Evolutionary conservation across 1,139 yeast genomes (phyloP), one percentile per base, ranked within the genome.

Genomic region (Magnusiomyces magnusii): DNA sequence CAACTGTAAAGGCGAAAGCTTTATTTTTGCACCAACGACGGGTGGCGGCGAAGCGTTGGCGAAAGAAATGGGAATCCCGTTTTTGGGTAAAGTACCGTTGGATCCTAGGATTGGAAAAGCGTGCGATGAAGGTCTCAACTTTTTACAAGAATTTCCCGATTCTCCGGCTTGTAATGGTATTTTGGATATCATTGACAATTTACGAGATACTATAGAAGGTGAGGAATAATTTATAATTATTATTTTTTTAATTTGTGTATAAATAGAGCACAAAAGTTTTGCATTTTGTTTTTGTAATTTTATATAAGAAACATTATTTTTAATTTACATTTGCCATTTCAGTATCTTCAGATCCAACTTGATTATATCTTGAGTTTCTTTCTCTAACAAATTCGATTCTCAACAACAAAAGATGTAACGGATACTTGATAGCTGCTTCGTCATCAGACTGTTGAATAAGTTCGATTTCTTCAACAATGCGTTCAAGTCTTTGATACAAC

Each of bases 11-110:
- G 95, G 95, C 9, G 90, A 91, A 72, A 87, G 96, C 0, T 85
- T 86, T 67, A 92, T 95, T 15, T 95, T 95, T 74, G 87, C 86
- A 64, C 90, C 98, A 42, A 93, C 98, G 2, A 95, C 99, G 0
- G 99, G 99, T 19, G 99, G 99, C 23, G 99, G 98, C 7, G 80
- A 82, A 65, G 83, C 85, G 44, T 75, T 95, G 58, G 95, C 98
- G 59, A 75, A 85, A 66, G 99, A 93, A 60, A 73, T 87, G 70
- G 78, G 77, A 9, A 80, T 95, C 28, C 86, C 87, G 24, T 93
- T 86, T 67, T 76, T 95, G 59, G 99, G 99, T 0, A 80, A 89
- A 15, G 97, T 95, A 1, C 99, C 99, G 0, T 77, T 95, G 56
- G 99, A 95, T 73, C 99, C 99, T 17, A 78, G 98, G 62, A 91